A percentile compares a stretch with the other conserved stretches of the same genome.
These are phyloP conservation scores for Solanum phureja DNA, from an alignment of 257 asterid species.

Conservation along the genomic window DNA sequence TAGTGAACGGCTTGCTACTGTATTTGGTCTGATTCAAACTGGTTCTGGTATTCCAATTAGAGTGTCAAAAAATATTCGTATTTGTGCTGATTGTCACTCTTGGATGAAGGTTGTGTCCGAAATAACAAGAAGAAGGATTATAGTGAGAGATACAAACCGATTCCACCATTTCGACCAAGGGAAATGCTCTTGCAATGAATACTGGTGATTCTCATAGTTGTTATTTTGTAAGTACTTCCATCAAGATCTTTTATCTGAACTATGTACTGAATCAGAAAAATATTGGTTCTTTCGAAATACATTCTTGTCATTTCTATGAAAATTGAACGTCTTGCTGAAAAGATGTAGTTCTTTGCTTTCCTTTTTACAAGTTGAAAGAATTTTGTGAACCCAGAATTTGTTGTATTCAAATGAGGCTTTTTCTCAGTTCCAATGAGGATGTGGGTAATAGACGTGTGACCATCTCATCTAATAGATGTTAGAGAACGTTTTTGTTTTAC, in stretches of 20 bases:
- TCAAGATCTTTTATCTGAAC: neutral
- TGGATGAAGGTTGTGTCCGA: slow-evolving; percentile 18
- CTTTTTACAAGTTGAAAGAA: neutral
- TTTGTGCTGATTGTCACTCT: slow-evolving; percentile 33
- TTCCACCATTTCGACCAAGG: slow-evolving; percentile 25
- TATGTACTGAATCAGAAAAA: neutral
- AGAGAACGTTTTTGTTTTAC: neutral
- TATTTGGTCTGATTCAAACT: slow-evolving; percentile 25
- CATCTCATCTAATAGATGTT: neutral
- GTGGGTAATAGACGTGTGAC: neutral
- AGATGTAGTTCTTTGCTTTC: neutral
- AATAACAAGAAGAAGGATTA: slow-evolving; percentile 5
- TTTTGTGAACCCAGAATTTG: neutral
- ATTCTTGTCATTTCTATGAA: neutral
- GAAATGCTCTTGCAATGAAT: slow-evolving; percentile 13
- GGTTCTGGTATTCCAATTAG: slow-evolving; percentile 37
- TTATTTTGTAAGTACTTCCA: neutral
- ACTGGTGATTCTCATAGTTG: slow-evolving; percentile 10
- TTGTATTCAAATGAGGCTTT: neutral
- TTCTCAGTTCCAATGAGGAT: neutral
- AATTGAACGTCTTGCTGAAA: neutral
- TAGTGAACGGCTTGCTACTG: slow-evolving; percentile 36
- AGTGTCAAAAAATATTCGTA: slow-evolving; percentile 41
- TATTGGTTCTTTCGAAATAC: neutral
- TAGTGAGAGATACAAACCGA: slow-evolving; percentile 15